Percentiles rank a stretch among this genome's conserved stretches.
These are phyloP conservation scores for Pezicula neosporulosa DNA, from an alignment of 2,329 filamentous ascomycete species.

Conservation along the genomic window DNA sequence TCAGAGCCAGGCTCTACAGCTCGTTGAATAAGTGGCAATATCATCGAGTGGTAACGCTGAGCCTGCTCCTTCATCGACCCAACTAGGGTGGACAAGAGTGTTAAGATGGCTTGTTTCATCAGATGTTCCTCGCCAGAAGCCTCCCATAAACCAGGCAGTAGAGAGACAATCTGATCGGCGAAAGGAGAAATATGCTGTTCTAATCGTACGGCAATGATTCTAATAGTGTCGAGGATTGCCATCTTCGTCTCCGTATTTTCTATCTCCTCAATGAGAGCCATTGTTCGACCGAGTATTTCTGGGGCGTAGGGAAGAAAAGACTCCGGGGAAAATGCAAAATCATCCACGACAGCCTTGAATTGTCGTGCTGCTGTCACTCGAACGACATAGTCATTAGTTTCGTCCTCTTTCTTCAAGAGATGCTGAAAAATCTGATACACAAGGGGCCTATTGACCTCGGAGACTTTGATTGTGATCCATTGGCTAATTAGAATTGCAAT, in stretches of 20 bases:
- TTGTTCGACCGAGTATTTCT: slow-evolving; percentile 67
- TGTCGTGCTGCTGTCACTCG: slow-evolving; percentile 86
- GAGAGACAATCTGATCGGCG: slow-evolving; percentile 76
- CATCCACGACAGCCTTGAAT: slow-evolving; percentile 75
- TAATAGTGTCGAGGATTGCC: slow-evolving; percentile 82
- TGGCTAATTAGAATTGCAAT: slow-evolving; percentile 86
- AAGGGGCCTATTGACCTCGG: slow-evolving; percentile 62
- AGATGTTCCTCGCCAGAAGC: slow-evolving; percentile 76
- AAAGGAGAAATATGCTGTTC: slow-evolving; percentile 67
- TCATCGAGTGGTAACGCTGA: slow-evolving; percentile 71
- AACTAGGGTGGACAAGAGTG: slow-evolving; percentile 81
- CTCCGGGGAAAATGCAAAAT: slow-evolving; percentile 75
- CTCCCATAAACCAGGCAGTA: slow-evolving; percentile 81
- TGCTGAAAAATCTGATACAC: slow-evolving; percentile 90
- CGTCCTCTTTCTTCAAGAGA: slow-evolving; percentile 73
- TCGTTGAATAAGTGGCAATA: slow-evolving; percentile 78
- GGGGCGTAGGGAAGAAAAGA: slow-evolving; percentile 75
- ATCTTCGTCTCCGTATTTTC: slow-evolving; percentile 86
- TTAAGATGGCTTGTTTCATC: slow-evolving; percentile 90
- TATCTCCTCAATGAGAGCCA: slow-evolving; percentile 75
- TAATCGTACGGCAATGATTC: slow-evolving; percentile 75
- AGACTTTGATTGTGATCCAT: slow-evolving; percentile 80
- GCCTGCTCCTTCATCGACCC: slow-evolving; percentile 78
- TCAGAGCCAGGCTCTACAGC: slow-evolving; percentile 75
- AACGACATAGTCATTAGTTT: slow-evolving; percentile 85